phyloP scores from a whole-genome alignment of 2,329 filamentous ascomycete species.

The Mycosphaerelloides madeirae region DNA sequence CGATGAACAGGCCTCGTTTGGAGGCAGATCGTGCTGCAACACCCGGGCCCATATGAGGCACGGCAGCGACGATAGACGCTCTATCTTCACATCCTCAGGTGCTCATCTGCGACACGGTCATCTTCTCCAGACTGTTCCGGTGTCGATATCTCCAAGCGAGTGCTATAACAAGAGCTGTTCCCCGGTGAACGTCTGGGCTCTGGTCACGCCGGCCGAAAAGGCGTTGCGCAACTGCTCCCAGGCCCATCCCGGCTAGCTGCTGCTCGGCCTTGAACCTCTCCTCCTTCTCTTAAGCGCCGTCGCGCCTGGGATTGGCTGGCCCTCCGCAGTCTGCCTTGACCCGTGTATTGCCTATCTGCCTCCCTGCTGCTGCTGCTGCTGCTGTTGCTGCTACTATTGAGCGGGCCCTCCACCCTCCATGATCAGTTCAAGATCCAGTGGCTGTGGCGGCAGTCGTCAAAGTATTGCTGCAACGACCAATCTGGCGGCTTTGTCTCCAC shows the following conservation, averaged over 20 bases:
- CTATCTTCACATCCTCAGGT: no score
- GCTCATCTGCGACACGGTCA: neutral
- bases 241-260: neutral
- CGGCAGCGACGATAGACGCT: no score
- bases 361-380: no score
- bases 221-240: neutral
- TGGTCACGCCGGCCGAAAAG: neutral
- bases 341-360: neutral
- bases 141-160: neutral
- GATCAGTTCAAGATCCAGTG: no score
- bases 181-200: neutral
- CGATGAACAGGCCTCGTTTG: no score
- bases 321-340: neutral
- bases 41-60: no score
- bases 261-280: neutral
- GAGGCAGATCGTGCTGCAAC: no score
- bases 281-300: neutral
- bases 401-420: no score
- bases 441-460: no score
- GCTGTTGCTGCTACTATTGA: no score
- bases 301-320: neutral
- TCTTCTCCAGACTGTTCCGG: neutral
- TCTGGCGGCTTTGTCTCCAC: neutral
- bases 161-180: neutral
- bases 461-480: no score